A percentile compares a stretch with the other conserved stretches of the same genome.
phyloP scores from a whole-genome alignment of 257 asterid species.

The Solanum sitiens region DNA sequence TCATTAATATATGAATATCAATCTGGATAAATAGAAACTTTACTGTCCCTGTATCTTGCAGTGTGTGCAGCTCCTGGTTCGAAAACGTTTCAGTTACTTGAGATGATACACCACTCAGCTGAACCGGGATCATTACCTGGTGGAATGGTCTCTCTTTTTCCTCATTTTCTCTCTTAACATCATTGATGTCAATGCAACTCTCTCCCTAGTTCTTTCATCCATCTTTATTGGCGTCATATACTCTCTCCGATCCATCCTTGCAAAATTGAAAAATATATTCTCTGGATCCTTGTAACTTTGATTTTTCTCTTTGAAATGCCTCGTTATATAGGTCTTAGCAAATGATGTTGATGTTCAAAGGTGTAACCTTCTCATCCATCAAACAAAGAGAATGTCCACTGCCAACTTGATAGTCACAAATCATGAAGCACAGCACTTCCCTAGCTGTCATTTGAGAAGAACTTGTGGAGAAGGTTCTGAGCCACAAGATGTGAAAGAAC shows the following conservation, averaged over 20 bases:
- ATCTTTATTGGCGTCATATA: background rate
- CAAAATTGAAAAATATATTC: background rate
- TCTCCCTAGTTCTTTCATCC: background rate
- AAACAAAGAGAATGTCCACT: constrained; percentile 98
- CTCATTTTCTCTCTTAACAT: background rate
- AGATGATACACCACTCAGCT: constrained; percentile 76
- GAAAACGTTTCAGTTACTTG: constrained; percentile 93
- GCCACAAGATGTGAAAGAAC: constrained; percentile 28
- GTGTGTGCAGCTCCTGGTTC: constrained; percentile 99
- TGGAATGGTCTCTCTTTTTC: constrained; percentile 57
- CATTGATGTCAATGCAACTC: constrained; percentile 5
- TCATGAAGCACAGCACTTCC: constrained; percentile 99
- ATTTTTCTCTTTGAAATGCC: constrained; percentile 4
- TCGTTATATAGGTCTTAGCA: constrained; percentile 59
- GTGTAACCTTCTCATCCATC: constrained; percentile 98
- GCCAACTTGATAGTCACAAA: constrained; percentile 96
- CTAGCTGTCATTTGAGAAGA: constrained; percentile 65
- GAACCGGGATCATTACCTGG: constrained; percentile 72
- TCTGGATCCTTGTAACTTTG: background rate
- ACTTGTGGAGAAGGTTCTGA: constrained; percentile 26
- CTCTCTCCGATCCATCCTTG: background rate
- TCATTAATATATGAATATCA: background rate
- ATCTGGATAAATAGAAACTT: constrained; percentile 1
- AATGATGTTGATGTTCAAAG: constrained; percentile 95
- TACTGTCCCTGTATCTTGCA: constrained; percentile 30